These are phyloP conservation scores for Leucoagaricus sp. DNA, from an alignment of 1,284 basidiomycete genomes.

Conservation along the genomic window DNA sequence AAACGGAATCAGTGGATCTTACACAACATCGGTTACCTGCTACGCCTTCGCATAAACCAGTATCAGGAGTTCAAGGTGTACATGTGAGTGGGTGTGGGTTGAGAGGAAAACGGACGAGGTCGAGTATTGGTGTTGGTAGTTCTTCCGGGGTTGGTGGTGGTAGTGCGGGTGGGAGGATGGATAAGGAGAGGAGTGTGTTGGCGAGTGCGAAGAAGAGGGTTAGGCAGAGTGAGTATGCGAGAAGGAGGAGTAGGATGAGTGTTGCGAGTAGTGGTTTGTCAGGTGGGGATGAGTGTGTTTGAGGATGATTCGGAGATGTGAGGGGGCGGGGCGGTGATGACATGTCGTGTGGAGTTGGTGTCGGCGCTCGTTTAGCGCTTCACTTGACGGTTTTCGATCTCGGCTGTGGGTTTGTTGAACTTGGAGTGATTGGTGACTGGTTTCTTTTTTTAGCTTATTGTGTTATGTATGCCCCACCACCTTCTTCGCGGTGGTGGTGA, in stretches of 20 bases:
- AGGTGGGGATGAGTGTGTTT: background rate
- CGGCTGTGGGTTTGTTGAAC: background rate
- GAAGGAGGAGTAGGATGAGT: conserved; percentile 42
- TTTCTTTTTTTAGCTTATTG: no score
- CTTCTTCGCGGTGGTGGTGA: no score
- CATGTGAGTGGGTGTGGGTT: background rate
- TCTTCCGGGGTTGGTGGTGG: conserved; percentile 22
- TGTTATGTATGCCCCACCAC: no score
- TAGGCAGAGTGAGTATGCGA: conserved; percentile 67
- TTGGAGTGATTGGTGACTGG: background rate
- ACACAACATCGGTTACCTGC: no score
- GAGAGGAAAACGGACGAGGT: conserved; percentile 42
- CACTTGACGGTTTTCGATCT: background rate
- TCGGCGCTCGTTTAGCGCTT: no score
- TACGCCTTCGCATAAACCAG: background rate
- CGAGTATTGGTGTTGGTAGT: conserved; percentile 53
- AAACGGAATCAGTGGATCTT: no score
- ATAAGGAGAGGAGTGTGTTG: conserved; percentile 30
- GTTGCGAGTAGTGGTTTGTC: background rate
- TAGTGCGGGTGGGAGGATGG: conserved; percentile 31
- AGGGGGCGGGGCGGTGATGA: no score
- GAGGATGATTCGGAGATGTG: no score
- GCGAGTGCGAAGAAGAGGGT: conserved; percentile 66
- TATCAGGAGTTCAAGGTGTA: background rate
- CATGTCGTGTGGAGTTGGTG: no score